phyloP scores from a whole-genome alignment of 1,139 yeast genomes.

The Lodderomyces parapsilosis region DNA sequence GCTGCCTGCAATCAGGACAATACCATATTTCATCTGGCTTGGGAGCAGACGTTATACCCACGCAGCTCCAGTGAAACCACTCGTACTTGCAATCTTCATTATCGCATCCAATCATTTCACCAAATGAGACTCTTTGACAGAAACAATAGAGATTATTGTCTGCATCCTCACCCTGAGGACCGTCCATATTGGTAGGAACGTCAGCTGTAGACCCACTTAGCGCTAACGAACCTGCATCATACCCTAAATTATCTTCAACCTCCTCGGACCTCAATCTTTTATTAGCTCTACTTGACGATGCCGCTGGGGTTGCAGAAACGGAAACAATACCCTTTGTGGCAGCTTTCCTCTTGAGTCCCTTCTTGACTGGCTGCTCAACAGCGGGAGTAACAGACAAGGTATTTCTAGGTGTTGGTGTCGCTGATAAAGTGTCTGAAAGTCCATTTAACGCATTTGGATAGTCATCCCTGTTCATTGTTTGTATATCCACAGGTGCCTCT shows the following conservation, averaged over 20 bases:
- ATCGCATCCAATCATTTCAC: constrained; percentile 93
- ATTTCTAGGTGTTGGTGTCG: constrained; percentile 33
- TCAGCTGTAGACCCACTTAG: constrained; percentile 16
- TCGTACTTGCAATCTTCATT: constrained; percentile 76
- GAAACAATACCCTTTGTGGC: constrained; percentile 11
- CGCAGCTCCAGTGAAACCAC: constrained; percentile 89
- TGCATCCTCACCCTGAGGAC: constrained; percentile 53
- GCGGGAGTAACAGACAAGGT: constrained; percentile 22
- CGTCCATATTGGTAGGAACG: constrained; percentile 10
- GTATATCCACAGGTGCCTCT: constrained; percentile 26
- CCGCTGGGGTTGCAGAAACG: not conserved
- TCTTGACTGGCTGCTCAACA: constrained; percentile 18
- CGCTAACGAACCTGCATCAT: constrained; percentile 15
- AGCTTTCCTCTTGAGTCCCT: constrained; percentile 29
- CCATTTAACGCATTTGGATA: constrained; percentile 17
- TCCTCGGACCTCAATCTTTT: constrained; percentile 28
- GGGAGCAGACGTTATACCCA: constrained; percentile 72
- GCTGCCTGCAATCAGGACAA: constrained; percentile 64
- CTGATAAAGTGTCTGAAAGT: constrained; percentile 26
- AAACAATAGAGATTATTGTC: constrained; percentile 68
- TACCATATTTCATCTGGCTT: constrained; percentile 66
- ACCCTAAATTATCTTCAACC: constrained; percentile 16
- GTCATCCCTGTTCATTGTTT: constrained; percentile 13
- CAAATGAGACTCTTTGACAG: constrained; percentile 83
- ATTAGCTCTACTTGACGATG: not conserved